phyloP scores from a whole-genome alignment of 805 yeast genomes.

The Kuraishia borneana region DNA sequence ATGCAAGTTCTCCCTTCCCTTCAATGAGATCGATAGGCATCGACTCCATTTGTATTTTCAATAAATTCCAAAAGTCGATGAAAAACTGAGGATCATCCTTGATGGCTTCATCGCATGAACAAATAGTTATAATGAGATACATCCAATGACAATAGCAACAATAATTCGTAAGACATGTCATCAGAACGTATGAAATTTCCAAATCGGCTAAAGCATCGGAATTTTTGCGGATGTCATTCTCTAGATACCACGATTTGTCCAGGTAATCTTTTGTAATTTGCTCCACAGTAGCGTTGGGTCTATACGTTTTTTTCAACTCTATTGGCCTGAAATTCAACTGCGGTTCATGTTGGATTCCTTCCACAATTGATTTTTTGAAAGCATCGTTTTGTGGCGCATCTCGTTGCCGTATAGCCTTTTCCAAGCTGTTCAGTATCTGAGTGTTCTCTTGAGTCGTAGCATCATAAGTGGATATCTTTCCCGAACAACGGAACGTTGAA shows the following conservation, averaged over 20 bases:
- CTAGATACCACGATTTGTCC: conserved; percentile 54
- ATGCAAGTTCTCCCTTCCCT: no score
- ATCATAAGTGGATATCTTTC: no score
- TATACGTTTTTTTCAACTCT: conserved; percentile 26
- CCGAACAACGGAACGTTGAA: no score
- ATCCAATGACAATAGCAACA: conserved; percentile 61
- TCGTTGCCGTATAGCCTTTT: no score
- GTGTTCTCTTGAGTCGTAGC: no score
- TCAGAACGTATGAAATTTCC: conserved; percentile 36
- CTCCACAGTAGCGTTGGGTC: conserved; percentile 22
- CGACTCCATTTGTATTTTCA: conserved; percentile 25
- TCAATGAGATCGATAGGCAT: no score
- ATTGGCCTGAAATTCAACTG: conserved; percentile 30
- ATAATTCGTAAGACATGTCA: conserved; percentile 46
- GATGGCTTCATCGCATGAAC: conserved; percentile 21
- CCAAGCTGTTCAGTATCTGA: no score
- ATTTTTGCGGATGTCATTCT: conserved; percentile 16
- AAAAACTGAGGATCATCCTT: conserved; percentile 15
- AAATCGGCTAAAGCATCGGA: conserved; percentile 38
- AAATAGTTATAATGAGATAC: conserved; percentile 30
- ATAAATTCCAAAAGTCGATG: conserved; percentile 16
- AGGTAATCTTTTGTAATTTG: conserved; percentile 38
- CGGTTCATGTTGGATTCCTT: no score
- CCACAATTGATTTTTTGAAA: no score
- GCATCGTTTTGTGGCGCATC: no score